Conservation (phyloP, 257 asterid genomes). For the Plectranthus barbatus region DNA sequence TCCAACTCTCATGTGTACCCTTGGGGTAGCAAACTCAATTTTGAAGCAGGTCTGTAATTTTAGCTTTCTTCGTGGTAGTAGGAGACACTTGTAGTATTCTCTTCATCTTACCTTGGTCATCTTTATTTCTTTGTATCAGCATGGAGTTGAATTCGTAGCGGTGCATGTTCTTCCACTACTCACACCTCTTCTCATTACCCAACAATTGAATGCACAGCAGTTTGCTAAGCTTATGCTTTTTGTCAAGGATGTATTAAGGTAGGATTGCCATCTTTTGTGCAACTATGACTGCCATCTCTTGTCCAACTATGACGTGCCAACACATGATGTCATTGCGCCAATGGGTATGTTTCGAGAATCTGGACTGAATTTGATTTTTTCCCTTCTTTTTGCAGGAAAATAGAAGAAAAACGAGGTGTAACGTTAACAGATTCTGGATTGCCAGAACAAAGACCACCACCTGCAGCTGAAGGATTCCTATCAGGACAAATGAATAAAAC, state of each 20-base stretch:
- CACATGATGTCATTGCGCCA: too few relatives aligned
- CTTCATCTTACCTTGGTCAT: conserved; percentile 10
- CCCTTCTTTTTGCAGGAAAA: conserved; percentile 44
- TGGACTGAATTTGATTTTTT: background rate
- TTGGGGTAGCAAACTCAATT: conserved; percentile 83
- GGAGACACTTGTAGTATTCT: background rate
- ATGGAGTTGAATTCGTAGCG: conserved; percentile 82
- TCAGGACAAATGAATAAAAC: conserved; percentile 49
- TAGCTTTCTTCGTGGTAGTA: background rate
- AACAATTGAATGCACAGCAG: conserved; percentile 94
- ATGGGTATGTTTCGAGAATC: background rate
- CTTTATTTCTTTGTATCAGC: conserved; percentile 43
- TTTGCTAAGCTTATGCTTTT: conserved; percentile 94
- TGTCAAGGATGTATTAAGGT: conserved; percentile 90
- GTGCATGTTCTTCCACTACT: conserved; percentile 88
- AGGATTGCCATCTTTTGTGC: conserved; percentile 10
- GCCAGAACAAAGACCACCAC: conserved; percentile 42
- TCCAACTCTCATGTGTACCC: conserved; percentile 99
- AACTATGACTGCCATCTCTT: background rate
- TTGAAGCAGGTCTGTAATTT: conserved; percentile 67
- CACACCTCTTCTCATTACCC: conserved; percentile 80
- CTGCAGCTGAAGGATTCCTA: conserved; percentile 29
- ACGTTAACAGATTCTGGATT: conserved; percentile 58
- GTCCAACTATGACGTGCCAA: too few relatives aligned
- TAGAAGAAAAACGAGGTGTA: conserved; percentile 97